Evolutionary conservation across 1,284 basidiomycete species (phyloP), one percentile per base, ranked within the genome.

Genomic region (Cystobasidiaceae sp.): DNA sequence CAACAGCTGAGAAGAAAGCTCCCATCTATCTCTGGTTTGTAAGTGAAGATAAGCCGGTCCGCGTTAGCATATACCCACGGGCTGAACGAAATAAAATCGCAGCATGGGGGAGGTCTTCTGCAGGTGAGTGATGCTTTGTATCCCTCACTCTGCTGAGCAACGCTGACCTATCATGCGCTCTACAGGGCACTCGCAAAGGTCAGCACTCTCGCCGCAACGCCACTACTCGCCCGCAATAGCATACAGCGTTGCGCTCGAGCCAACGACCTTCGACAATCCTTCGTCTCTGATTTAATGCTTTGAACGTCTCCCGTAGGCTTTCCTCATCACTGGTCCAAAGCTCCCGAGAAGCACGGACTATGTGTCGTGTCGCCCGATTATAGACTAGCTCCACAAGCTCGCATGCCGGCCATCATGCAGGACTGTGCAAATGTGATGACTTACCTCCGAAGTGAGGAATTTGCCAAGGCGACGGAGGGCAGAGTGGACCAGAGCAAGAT

Each of bases 61-160:
- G 9, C 21, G 23, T 7, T 27, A 17, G n/a, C 17, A 19, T 49
- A 27, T 8, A 49, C 21, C 6, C 48, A 33, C 44, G 27, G 44
- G 30, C 27, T 54, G 33, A 43, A 51, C 50, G 13, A 17, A 27
- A 11, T 15, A 5, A 46, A 33, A 41, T 32, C 46, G 33, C 32
- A 66, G 68, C 73, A 73, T 28, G 72, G 72, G 9, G 72, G 71
- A 1, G 72, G 71, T 11, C 41, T 68, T 17, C 30, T 70, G 17
- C 67, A 71, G 43, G 69, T 65, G 21, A 23, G 59, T 13, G 13
- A 28, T 33, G 23, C 3, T 23, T n/a, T n/a, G n/a, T n/a, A n/a
- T n/a, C n/a, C n/a, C n/a, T n/a, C n/a, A n/a, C n/a, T n/a, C 19
- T 3, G 4, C 0, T 7, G 11, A 32, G 27, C 21, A 19, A 33